Base-by-base conservation (phyloP, 2,329 filamentous ascomycete genomes). In the Sarocladium oryzae region DNA sequence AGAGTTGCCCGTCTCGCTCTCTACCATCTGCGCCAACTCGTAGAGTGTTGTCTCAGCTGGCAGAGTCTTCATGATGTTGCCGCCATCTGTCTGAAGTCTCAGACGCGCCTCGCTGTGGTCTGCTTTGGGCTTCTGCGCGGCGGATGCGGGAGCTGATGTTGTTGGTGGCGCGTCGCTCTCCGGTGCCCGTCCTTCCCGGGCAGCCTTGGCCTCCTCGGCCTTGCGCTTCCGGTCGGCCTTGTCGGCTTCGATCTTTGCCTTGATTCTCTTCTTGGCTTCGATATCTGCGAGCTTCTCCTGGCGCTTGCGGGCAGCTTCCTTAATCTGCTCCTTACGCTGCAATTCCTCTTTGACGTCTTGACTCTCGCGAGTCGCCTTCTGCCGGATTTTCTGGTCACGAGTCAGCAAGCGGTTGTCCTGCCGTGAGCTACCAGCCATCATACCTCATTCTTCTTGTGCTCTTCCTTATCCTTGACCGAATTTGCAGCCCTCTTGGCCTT, bases 231-330 rank as follows among this genome's bases (percentile, higher is more conserved):
- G 84, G 61, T 92, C 90, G 59, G 89, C 87, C 75, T 53, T 96
- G 72, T 97, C 91, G 13, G 88, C 91, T 59, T 93, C 91, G 57
- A 99, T 96, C 77, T 91, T 91, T 52, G 89, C 91, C 70, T 90
- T 86, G 66, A 96, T 92, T 32, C 88, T 82, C 69, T 86, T 88
- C 75, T 92, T 93, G 10, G 89, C 92, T 38, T 89, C 89, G 8
- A 86, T 68, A 50, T 97, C 93, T 15, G 86, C 89, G 37, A 81
- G 73, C 74, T 96, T 96, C 73, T 99, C 93, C 61, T 85, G 81
- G 51, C 85, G 84, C 75, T 96, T 96, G 61, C 83, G 81, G 50
- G 85, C 85, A 0, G 89, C 91, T 60, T 96, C 89, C 69, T 96
- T 96, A 65, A 96, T 81, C 65, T 89, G 89, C 71, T 97, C 88